Evolutionary conservation across 371 early-diverging fungal species (phyloP).

Genomic region (Quaeritorhiza haematococci): DNA sequence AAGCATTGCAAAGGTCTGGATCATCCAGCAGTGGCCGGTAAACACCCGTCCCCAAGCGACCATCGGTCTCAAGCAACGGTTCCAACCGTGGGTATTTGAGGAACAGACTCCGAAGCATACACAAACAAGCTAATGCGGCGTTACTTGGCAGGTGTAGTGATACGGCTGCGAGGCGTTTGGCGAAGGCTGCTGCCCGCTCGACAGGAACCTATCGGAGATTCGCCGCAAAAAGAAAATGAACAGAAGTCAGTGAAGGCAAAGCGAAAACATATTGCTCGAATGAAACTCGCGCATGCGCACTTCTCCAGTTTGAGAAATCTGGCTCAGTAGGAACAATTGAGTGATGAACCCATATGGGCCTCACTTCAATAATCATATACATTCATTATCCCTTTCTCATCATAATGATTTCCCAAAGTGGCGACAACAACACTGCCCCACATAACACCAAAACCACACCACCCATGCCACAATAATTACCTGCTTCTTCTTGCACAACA

Average conservation of each 20-base stretch:
- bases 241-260: background rate
- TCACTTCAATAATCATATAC: conserved; percentile 4
- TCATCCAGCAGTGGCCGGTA: conserved; percentile 79
- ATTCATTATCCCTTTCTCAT: conserved; percentile 9
- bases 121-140: conserved; percentile 50
- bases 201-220: conserved; percentile 47
- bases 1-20: conserved; percentile 90
- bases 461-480: too few relatives aligned
- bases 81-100: conserved; percentile 61
- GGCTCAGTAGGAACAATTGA: conserved; percentile 18
- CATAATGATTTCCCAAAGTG: conserved; percentile 3
- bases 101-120: conserved; percentile 39
- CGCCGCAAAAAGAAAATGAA: conserved; percentile 10
- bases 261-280: background rate
- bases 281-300: background rate
- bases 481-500: conserved; percentile 76
- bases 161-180: conserved; percentile 51
- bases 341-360: background rate
- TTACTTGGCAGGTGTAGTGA: conserved; percentile 60
- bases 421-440: background rate
- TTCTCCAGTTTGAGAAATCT: background rate
- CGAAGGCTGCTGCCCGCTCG: conserved; percentile 64
- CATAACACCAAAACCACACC: too few relatives aligned
- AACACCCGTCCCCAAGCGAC: conserved; percentile 63
- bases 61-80: conserved; percentile 76